Conservation (phyloP, 805 yeast species). For the Cephaloascus albidus region DNA sequence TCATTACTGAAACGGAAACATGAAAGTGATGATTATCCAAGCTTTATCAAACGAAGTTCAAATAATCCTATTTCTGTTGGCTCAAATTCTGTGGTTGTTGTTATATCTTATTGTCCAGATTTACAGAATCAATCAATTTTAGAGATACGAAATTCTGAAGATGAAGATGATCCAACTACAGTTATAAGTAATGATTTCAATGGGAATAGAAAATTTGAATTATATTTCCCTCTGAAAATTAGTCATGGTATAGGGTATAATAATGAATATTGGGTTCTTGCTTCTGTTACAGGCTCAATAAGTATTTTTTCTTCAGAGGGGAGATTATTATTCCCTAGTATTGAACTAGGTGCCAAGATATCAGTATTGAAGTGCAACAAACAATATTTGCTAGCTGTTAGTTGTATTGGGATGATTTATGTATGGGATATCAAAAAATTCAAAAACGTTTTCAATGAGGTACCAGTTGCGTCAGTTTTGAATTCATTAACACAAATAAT, state of each 20-base stretch:
- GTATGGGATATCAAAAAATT: constrained; percentile 36
- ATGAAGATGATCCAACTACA: constrained; percentile 22
- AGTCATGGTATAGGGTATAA: constrained; percentile 32
- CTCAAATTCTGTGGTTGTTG: constrained; percentile 12
- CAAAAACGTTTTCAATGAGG: constrained; percentile 23
- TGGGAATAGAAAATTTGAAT: constrained; percentile 23
- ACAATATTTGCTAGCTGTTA: constrained; percentile 29
- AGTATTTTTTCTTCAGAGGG: constrained; percentile 38
- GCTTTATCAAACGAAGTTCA: constrained; percentile 12
- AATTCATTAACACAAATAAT: constrained; percentile 19
- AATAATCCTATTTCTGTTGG: constrained; percentile 16
- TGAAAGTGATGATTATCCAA: constrained; percentile 7
- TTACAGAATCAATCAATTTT: constrained; percentile 16
- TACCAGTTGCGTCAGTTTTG: constrained; percentile 46
- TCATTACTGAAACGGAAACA: constrained; percentile 2
- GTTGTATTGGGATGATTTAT: constrained; percentile 40
- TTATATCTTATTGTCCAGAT: constrained; percentile 8
- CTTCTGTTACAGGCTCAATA: constrained; percentile 52
- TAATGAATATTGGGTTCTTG: constrained; percentile 37
- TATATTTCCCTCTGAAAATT: constrained; percentile 36
- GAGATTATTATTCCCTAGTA: constrained; percentile 30
- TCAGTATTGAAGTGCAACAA: constrained; percentile 24
- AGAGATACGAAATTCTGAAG: constrained; percentile 32
- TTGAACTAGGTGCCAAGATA: constrained; percentile 43
- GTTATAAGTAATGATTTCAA: constrained; percentile 12